Evolutionary conservation across 306 rosid genomes (phyloP).

Genomic region (Pterocarpus macrocarpus): DNA sequence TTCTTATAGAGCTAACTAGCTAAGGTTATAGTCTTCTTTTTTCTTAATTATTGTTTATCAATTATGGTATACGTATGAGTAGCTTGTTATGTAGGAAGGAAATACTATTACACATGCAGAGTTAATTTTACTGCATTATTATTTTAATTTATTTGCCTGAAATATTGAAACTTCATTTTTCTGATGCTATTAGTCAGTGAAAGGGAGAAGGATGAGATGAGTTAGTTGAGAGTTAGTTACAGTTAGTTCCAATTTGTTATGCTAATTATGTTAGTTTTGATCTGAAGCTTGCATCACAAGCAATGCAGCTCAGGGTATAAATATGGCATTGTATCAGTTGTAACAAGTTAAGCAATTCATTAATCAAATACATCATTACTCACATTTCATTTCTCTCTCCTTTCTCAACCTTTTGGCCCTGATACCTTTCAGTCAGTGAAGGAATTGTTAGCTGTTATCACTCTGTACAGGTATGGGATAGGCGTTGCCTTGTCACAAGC

Average conservation of each 20-base stretch:
- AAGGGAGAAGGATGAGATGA: too few species aligned
- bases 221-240: too few species aligned
- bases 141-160: neutral
- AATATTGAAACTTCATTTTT: neutral
- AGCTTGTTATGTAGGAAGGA: neutral
- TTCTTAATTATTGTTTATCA: neutral
- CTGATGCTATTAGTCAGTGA: neutral
- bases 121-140: neutral
- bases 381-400: too few species aligned
- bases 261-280: too few species aligned
- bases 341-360: too few species aligned
- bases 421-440: neutral
- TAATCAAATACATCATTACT: too few species aligned
- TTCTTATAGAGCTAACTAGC: neutral
- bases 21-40: conserved; percentile 46
- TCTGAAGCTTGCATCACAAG: too few species aligned
- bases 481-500: conserved; percentile 75
- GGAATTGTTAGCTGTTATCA: conserved; percentile 39
- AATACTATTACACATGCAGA: neutral
- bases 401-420: too few species aligned
- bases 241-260: too few species aligned
- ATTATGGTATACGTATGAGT: neutral
- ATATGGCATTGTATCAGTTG: too few species aligned
- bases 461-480: conserved; percentile 85
- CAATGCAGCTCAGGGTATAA: too few species aligned